A percentile compares a stretch with the other conserved stretches of the same genome.
Evolutionary conservation across 352 stramenopile genomes (phyloP).

Genomic region (Phytophthora megakarya): DNA sequence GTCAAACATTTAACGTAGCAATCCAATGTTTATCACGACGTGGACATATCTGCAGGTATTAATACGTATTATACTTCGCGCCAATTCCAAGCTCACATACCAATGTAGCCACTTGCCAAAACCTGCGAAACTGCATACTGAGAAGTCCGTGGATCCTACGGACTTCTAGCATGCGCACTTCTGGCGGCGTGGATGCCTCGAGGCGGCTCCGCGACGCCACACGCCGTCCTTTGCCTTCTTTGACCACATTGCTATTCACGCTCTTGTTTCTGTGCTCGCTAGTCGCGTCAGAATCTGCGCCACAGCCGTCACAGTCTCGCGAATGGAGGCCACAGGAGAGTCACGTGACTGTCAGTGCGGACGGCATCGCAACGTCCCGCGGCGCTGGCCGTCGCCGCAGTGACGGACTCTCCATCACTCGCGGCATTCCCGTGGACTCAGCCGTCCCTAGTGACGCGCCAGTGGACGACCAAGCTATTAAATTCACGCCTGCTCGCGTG

Average conservation of each 20-base stretch:
- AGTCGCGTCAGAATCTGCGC: conserved; percentile 4
- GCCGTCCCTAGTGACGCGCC: background rate
- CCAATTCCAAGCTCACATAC: no score
- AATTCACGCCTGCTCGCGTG: conserved; percentile 43
- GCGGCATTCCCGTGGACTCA: conserved; percentile 16
- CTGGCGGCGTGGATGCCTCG: conserved; percentile 13
- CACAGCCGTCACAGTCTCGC: conserved; percentile 3
- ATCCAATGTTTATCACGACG: no score
- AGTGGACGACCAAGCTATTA: conserved; percentile 37
- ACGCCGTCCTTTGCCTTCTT: background rate
- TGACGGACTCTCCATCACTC: conserved; percentile 51
- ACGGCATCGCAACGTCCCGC: conserved; percentile 30
- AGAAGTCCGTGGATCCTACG: no score
- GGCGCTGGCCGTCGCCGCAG: conserved; percentile 30
- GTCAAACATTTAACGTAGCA: no score
- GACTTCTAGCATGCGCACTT: conserved; percentile 19
- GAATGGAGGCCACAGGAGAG: conserved; percentile 21
- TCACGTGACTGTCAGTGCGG: conserved; percentile 22
- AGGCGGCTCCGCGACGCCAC: conserved; percentile 15
- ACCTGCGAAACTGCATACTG: conserved; percentile 22
- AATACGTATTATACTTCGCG: no score
- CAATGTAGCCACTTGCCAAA: no score
- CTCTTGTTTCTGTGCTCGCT: conserved; percentile 26
- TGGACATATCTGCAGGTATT: no score
- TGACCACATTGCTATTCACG: conserved; percentile 9